These are phyloP conservation scores for Microdochium paspali DNA, from an alignment of 2,329 filamentous ascomycete species.

Conservation along the genomic window DNA sequence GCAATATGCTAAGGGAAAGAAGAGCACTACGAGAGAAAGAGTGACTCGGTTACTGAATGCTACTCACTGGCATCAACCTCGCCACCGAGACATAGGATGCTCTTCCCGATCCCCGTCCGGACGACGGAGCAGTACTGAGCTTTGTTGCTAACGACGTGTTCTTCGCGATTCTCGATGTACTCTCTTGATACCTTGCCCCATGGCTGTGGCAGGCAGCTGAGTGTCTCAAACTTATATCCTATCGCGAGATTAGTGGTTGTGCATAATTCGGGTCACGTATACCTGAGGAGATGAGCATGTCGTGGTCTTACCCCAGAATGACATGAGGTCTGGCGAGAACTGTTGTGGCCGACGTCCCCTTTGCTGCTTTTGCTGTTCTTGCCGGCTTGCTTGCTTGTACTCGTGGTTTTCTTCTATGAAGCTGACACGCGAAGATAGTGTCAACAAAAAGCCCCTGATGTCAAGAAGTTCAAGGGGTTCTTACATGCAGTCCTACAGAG, in stretches of 20 bases:
- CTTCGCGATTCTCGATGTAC: constrained; percentile 67
- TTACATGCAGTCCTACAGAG: constrained; percentile 42
- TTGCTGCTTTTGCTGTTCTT: constrained; percentile 46
- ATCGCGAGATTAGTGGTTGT: constrained; percentile 1
- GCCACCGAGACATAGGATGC: constrained; percentile 71
- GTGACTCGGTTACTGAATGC: constrained; percentile 1
- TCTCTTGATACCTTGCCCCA: constrained; percentile 67
- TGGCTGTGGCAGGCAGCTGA: constrained; percentile 64
- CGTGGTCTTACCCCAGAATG: constrained; percentile 66
- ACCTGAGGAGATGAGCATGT: background rate
- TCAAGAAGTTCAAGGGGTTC: constrained; percentile 8
- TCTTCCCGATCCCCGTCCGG: constrained; percentile 72
- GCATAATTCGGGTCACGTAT: background rate
- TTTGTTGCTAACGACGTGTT: constrained; percentile 72
- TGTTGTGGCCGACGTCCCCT: constrained; percentile 26
- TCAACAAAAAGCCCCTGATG: background rate
- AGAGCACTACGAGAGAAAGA: background rate
- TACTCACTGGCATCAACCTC: constrained; percentile 80
- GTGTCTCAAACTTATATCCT: constrained; percentile 95
- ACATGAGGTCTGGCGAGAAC: constrained; percentile 69
- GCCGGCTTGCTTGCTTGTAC: constrained; percentile 56
- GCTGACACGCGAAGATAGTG: constrained; percentile 29
- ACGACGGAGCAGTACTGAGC: constrained; percentile 95
- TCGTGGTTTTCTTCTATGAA: constrained; percentile 89
- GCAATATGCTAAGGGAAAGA: constrained; percentile 2